Evolutionary conservation across 345 rosid species (phyloP).

Genomic region (Euphorbia peplus): DNA sequence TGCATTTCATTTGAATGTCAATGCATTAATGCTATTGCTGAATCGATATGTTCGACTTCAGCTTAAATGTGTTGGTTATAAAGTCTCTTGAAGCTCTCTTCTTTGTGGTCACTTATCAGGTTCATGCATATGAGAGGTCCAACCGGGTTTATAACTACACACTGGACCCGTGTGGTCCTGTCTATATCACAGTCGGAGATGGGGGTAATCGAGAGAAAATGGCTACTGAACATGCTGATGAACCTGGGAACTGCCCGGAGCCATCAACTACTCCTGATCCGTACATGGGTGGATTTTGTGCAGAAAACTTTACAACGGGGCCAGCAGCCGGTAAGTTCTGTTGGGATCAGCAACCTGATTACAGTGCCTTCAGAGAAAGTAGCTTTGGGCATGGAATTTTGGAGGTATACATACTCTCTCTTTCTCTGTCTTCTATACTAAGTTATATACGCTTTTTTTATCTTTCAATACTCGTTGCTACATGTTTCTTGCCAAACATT

Average conservation of each 20-base stretch:
- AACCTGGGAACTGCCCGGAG: conserved; percentile 78
- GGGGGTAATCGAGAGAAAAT: conserved; percentile 76
- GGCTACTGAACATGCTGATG: conserved; percentile 71
- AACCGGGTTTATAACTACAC: conserved; percentile 80
- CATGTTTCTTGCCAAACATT: background rate
- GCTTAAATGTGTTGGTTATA: background rate
- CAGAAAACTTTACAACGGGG: conserved; percentile 68
- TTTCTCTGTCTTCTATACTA: background rate
- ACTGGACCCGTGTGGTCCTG: conserved; percentile 80
- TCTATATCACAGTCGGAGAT: conserved; percentile 68
- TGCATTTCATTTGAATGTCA: conserved; percentile 3
- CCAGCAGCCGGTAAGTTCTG: conserved; percentile 69
- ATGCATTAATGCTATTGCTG: background rate
- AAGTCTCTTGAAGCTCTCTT: background rate
- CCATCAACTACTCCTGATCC: conserved; percentile 51
- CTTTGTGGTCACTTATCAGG: conserved; percentile 37
- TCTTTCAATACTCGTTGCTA: background rate
- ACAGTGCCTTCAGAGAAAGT: conserved; percentile 82
- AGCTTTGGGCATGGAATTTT: conserved; percentile 94
- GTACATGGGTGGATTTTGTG: conserved; percentile 61
- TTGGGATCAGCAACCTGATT: conserved; percentile 89
- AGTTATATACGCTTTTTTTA: background rate
- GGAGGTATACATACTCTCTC: conserved; percentile 52
- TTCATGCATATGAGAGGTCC: conserved; percentile 90
- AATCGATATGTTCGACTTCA: background rate